Percentiles rank a stretch among this genome's conserved stretches.
Evolutionary conservation across 2,329 filamentous ascomycete species (phyloP).

Genomic region (Fusarium chuoi): DNA sequence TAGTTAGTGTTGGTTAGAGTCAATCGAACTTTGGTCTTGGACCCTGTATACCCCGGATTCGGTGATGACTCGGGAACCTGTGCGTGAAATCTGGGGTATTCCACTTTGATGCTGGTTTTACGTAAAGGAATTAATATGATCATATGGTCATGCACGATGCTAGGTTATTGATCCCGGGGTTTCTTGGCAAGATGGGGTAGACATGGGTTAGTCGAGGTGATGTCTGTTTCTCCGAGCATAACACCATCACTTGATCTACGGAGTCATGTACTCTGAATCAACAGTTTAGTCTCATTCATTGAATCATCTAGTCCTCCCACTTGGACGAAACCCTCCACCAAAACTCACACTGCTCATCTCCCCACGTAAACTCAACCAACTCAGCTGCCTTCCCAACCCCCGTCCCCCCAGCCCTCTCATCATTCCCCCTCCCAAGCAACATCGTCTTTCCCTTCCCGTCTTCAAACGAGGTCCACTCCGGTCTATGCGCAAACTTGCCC

Average conservation of each 20-base stretch:
- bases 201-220: background rate
- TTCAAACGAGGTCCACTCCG: conserved; percentile 41
- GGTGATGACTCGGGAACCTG: background rate
- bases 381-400: conserved; percentile 51
- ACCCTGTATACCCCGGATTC: conserved; percentile 4
- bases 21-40: conserved; percentile 8
- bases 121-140: conserved; percentile 19
- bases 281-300: background rate
- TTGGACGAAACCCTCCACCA: conserved; percentile 53
- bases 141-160: background rate
- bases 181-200: conserved; percentile 9
- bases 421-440: conserved; percentile 59
- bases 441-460: conserved; percentile 49
- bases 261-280: background rate
- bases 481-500: conserved; percentile 36
- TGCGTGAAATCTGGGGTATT: conserved; percentile 17
- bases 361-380: conserved; percentile 54
- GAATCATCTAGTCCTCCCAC: conserved; percentile 40
- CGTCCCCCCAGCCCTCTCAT: conserved; percentile 58
- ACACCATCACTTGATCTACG: background rate
- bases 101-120: conserved; percentile 4
- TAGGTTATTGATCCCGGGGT: background rate
- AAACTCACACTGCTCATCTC: conserved; percentile 56
- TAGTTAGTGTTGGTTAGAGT: background rate
- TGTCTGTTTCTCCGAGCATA: background rate